Base-by-base conservation (phyloP, 2,329 filamentous ascomycete species). In the Bertia moriformis region DNA sequence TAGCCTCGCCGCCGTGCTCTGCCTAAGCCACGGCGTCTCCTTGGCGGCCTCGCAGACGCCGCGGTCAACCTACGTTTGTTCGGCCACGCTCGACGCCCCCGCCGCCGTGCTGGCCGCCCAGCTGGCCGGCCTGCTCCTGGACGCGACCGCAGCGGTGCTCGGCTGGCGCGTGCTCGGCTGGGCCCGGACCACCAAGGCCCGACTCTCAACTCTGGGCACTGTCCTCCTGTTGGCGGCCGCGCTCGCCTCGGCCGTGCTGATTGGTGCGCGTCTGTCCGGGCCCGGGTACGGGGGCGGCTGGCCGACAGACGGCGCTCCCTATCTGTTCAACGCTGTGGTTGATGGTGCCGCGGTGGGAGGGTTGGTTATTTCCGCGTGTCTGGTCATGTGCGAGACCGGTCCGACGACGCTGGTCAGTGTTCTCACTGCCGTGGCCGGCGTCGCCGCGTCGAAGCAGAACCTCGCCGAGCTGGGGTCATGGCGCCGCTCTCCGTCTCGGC, bases 1-100 rank as follows among this genome's bases (percentile, higher is more conserved):
- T 33, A 51, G 62, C 14, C 45, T 64, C 2, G 37, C 57, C 15
- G 56, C 58, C 35, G 54, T 55, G 4, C 4, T 59, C 14, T 41
- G 63, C n/a, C 53, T 72, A 30, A 56, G 59, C 10, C 54, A 55
- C 3, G 66, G 66, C 2, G 59, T 63, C 3, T 68, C 58, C 40
- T 48, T 61, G 2, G 53, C 61, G 14, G 47, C 58, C 2, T 53
- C 55, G 13, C 57, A 60, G n/a, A 53, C 55, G 3, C 48, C 51
- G 14, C 53, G 48, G n/a, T 72, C 69, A 12, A 69, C 66, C 0
- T 71, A 66, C 41, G 61, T 71, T 41, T 75, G 71, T 46, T 65
- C 69, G 14, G n/a, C n/a, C n/a, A 45, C 56, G 3, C 46, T 56
- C 13, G 67, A 71, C 40, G 60, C 53, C 38, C 51, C 51, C 3